Base-by-base conservation (phyloP, 2,329 filamentous ascomycete genomes). In the Aspergillus ustus region DNA sequence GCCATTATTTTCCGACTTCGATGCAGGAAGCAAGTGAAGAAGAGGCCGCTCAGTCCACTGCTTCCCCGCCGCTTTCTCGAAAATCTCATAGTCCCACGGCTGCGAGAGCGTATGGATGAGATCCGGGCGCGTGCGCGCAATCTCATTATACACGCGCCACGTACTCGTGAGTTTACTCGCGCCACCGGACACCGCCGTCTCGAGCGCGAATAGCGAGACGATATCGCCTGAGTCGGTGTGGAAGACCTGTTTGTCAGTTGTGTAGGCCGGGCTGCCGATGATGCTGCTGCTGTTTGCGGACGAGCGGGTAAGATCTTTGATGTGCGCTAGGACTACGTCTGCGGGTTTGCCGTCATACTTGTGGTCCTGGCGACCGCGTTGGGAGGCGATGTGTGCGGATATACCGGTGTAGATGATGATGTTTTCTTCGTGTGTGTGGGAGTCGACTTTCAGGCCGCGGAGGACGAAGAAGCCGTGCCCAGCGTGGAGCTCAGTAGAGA, bases 191-290 rank as follows among this genome's bases (percentile, higher is more conserved):
- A 78, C 78, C 0, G 84, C 81, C 7, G 75, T 75, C 22, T 76
- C 76, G 0, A 84, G 70, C 5, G 76, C 78, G 5, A 83, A 78
- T 2, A 87, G 73, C 9, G 82, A 80, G n/a, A 87, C 77, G 6
- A 87, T 79, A 62, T 87, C 84, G 1, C 83, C 83, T 0, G 77
- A 71, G 68, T 87, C 84, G 0, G 84, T 87, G 67, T 87, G 85
- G 60, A 86, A 86, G 72, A 88, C 70, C 29, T 77, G 72, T 31
- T 75, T 75, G 22, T 74, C 63, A 1, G 65, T 70, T 0, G 80
- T 81, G 63, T 81, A 81, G 0, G 78, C 78, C 0, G 80, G 79
- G 0, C 77, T 73, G 1, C 78, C 77, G 46, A 82, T 81, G 15
- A 71, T 68, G 15, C 68, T 81, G 15, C 70, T 68, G 15, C 68